Percentiles rank a stretch among this genome's conserved stretches.
phyloP scores from a whole-genome alignment of 805 yeast genomes.

The Cyberlindnera xylosilytica region DNA sequence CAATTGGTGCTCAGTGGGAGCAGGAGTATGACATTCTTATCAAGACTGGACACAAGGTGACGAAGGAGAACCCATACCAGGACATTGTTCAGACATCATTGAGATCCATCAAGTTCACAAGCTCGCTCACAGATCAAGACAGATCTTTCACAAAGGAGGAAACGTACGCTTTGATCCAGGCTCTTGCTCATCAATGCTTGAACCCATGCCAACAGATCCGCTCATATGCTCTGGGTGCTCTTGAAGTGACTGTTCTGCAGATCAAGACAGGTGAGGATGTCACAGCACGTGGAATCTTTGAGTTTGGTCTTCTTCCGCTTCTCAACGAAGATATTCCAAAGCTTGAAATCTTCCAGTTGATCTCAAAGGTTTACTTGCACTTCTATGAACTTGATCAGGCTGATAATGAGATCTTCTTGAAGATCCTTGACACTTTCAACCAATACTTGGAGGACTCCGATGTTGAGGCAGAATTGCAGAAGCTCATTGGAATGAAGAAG shows the following conservation, averaged over 20 bases:
- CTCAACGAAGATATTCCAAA: slow-evolving; percentile 67
- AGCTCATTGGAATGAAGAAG: slow-evolving; percentile 36
- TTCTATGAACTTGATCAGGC: slow-evolving; percentile 37
- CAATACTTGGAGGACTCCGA: slow-evolving; percentile 36
- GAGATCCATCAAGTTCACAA: slow-evolving; percentile 59
- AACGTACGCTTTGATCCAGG: slow-evolving; percentile 63
- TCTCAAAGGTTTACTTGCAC: slow-evolving; percentile 62
- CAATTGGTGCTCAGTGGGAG: slow-evolving; percentile 75
- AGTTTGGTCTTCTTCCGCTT: slow-evolving; percentile 72
- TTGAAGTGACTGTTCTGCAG: slow-evolving; percentile 46
- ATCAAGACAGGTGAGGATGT: slow-evolving; percentile 35
- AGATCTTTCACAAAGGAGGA: slow-evolving; percentile 32
- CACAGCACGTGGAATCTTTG: slow-evolving; percentile 57
- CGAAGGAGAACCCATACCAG: slow-evolving; percentile 46
- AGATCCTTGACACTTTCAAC: slow-evolving; percentile 36
- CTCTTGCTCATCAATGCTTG: slow-evolving; percentile 83
- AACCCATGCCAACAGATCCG: slow-evolving; percentile 84
- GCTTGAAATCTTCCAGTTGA: slow-evolving; percentile 59
- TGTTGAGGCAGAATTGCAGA: slow-evolving; percentile 37
- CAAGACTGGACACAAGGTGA: slow-evolving; percentile 41
- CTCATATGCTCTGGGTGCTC: slow-evolving; percentile 55
- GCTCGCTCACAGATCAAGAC: slow-evolving; percentile 42
- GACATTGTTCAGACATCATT: slow-evolving; percentile 57
- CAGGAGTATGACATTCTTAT: slow-evolving; percentile 50
- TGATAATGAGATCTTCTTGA: slow-evolving; percentile 36